Percentiles rank a stretch among this genome's conserved stretches.
Evolutionary conservation across 2,329 filamentous ascomycete species (phyloP).

Genomic region (Claviceps humidiphila): DNA sequence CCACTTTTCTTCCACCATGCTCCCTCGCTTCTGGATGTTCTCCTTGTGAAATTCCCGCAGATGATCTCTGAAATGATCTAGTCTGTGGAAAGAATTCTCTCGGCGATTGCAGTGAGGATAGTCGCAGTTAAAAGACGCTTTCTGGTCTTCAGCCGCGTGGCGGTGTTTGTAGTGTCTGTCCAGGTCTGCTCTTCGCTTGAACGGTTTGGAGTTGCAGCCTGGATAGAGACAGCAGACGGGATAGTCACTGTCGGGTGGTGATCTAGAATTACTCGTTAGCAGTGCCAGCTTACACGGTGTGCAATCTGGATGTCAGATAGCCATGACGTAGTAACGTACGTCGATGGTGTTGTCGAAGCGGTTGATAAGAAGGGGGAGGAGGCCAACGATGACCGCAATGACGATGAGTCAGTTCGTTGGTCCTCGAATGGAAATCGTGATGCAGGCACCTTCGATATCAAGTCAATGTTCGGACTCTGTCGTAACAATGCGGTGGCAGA

Average conservation of each 20-base stretch:
- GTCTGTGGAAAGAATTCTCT: constrained; percentile 34
- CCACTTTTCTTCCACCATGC: constrained; percentile 23
- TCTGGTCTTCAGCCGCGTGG: constrained; percentile 29
- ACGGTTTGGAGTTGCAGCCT: constrained; percentile 31
- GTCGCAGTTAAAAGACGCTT: constrained; percentile 36
- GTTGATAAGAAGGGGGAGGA: background rate
- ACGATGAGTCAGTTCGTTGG: constrained; percentile 3
- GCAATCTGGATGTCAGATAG: background rate
- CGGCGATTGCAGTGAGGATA: constrained; percentile 34
- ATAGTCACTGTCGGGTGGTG: constrained; percentile 16
- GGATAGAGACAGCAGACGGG: constrained; percentile 25
- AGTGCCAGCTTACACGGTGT: background rate
- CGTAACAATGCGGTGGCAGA: constrained; percentile 5
- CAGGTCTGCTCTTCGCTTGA: constrained; percentile 41
- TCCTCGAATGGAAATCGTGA: constrained; percentile 8
- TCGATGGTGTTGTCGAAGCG: background rate
- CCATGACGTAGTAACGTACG: background rate
- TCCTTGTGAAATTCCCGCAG: constrained; percentile 42
- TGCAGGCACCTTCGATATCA: constrained; percentile 8
- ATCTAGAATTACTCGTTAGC: constrained; percentile 1
- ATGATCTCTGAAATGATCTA: constrained; percentile 45
- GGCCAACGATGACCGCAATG: background rate
- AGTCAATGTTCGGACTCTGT: constrained; percentile 9
- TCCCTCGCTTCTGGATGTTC: constrained; percentile 35
- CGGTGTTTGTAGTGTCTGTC: constrained; percentile 38